Evolutionary conservation across 1,284 basidiomycete species (phyloP).

Genomic region (Cutaneotrichosporon dermatis): DNA sequence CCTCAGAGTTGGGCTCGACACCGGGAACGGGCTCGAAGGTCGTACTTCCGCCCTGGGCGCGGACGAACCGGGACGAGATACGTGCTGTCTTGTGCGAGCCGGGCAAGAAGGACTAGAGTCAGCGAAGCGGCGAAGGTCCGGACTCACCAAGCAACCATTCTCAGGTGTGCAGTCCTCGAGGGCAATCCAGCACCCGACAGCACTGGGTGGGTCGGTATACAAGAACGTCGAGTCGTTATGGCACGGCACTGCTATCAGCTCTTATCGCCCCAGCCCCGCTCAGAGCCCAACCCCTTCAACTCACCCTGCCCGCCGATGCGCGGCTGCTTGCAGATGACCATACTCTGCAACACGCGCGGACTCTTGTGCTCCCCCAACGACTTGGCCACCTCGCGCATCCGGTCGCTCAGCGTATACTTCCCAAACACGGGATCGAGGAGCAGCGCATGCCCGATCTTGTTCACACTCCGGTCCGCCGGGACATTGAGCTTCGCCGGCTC

Average conservation of each 20-base stretch:
- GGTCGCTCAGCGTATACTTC: constrained; percentile 68
- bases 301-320: constrained; percentile 81
- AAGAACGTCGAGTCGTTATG: constrained; percentile 58
- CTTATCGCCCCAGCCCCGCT: no score
- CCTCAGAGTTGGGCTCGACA: constrained; percentile 51
- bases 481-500: constrained; percentile 59
- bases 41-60: constrained; percentile 63
- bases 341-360: constrained; percentile 85
- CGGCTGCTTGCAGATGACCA: constrained; percentile 89
- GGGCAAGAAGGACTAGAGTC: constrained; percentile 66
- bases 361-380: constrained; percentile 75
- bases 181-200: constrained; percentile 93
- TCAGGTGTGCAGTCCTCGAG: constrained; percentile 76
- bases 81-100: constrained; percentile 75
- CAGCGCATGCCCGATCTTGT: constrained; percentile 59
- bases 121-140: background rate
- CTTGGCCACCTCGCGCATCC: constrained; percentile 61
- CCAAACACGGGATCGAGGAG: constrained; percentile 76
- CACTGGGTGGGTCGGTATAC: constrained; percentile 84
- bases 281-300: no score
- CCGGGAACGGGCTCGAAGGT: constrained; percentile 65
- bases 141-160: constrained; percentile 70
- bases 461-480: constrained; percentile 62
- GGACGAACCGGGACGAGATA: constrained; percentile 76
- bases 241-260: constrained; percentile 52